Conservation (phyloP, 179 eudicot species). For the Gypsophila paniculata region DNA sequence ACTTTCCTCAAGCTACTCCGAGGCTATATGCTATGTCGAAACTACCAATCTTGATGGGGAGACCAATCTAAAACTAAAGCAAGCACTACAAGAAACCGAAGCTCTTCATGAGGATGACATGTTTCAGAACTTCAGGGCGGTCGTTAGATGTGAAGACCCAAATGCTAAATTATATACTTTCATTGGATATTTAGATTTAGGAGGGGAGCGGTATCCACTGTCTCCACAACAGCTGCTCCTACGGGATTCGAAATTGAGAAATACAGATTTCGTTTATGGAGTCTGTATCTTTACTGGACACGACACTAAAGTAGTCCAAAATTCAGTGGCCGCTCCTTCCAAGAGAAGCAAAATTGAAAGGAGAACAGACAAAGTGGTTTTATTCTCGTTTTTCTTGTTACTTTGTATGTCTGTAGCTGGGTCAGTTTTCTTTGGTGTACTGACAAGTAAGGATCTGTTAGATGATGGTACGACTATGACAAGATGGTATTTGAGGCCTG, state of each 20-base stretch:
- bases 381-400: slow-evolving; percentile 44
- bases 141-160: slow-evolving; percentile 71
- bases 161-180: slow-evolving; percentile 64
- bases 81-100: slow-evolving; percentile 55
- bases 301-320: slow-evolving; percentile 71
- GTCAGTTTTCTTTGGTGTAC: slow-evolving; percentile 53
- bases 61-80: slow-evolving; percentile 78
- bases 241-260: slow-evolving; percentile 62
- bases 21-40: slow-evolving; percentile 79
- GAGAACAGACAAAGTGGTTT: slow-evolving; percentile 54
- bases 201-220: slow-evolving; percentile 47
- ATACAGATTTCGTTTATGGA: slow-evolving; percentile 65
- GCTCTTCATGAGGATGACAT: slow-evolving; percentile 45
- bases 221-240: slow-evolving; percentile 63
- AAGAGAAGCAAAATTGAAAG: slow-evolving; percentile 72
- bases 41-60: slow-evolving; percentile 89
- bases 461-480: slow-evolving; percentile 38
- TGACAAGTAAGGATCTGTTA: slow-evolving; percentile 42
- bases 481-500: slow-evolving; percentile 73
- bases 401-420: slow-evolving; percentile 40
- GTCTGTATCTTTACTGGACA: slow-evolving; percentile 65
- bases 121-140: slow-evolving; percentile 44
- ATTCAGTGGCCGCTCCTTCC: slow-evolving; percentile 64
- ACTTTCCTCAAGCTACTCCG: slow-evolving; percentile 71
- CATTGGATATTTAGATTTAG: slow-evolving; percentile 51